Evolutionary conservation across 2,329 filamentous ascomycete species (phyloP), one percentile per base, ranked within the genome.

Genomic region (Hypoxylon sp.): DNA sequence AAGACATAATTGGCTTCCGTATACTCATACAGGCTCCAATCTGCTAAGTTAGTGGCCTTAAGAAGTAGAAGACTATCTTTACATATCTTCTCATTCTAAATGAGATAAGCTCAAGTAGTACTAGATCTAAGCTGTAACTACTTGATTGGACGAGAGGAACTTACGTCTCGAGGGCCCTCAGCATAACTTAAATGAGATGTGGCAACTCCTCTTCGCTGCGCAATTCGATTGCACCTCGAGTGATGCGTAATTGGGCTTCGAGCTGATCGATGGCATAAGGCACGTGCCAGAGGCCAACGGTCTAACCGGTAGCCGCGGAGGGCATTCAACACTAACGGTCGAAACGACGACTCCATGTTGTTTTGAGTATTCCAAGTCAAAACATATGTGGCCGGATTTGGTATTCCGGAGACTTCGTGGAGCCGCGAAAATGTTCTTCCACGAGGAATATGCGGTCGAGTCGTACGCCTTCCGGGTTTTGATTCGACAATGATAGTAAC

Each of bases 151-250:
- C 5, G 14, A 42, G 57, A 47, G 62, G 22, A 13, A 73, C 62
- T 61, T 73, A 81, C 80, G 47, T 78, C 75, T 5, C 63, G 71
- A 11, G 77, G 75, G 9, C 80, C 80, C 63, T 76, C 73, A 11
- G 64, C 71, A 70, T 76, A 75, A 61, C 77, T 80, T 48, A 71
- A 46, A 8, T 74, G 77, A 53, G 80, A 73, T 3, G 78, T 70
- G 8, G 68, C 57, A 33, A 71, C 44, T 9, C 70, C 65, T 63
- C 78, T 74, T 57, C 47, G 63, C 19, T 71, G 66, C 11, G 54
- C 14, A 11, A 17, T 17, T 14, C 44, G 44, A 42, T 24, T 51
- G 17, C 19, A 19, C 19, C 29, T 14, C 19, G 35, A 50, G 39
- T 46, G 11, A 17, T 51, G 17, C 11, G 46, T 33, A 11, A 22